Evolutionary conservation across 208 protist genomes (phyloP), one percentile per base, ranked within the genome.

Genomic region (Porcisia hertigi): DNA sequence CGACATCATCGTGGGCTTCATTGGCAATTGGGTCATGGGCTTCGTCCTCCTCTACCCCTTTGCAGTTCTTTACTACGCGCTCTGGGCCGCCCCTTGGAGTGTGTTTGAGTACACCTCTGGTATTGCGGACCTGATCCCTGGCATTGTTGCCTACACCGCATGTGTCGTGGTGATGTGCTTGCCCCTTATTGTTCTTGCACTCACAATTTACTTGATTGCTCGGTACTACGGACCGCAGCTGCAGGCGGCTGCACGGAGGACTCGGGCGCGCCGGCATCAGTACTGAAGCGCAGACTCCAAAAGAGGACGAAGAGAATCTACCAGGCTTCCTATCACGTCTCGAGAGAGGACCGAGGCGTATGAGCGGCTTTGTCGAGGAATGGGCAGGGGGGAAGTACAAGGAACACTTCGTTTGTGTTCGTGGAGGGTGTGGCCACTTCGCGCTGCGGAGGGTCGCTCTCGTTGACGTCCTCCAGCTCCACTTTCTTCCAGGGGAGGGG

Each of bases 31-130:
- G 92, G n/a, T 96, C 63, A 9, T 95, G 2, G 83, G 82, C 18
- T 97, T 95, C 71, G 66, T 96, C 7, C 34, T 94, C 6, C 65
- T 97, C 75, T 96, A 96, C 80, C 92, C 91, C 14, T 96, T 97
- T 71, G 91, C 91, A 3, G 81, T 90, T 1, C 36, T 91, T 0
- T 97, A 96, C 79, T 97, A 96, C 83, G 90, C 92, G 7, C 59
- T 97, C 1, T 94, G 90, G 90, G 75, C 79, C 3, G 88, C 90
- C 0, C 94, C 94, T 25, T 87, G 83, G 83, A 91, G 85, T 58
- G 88, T 96, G 60, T 96, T 91, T 64, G 80, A 78, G 43, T 97
- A 96, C 84, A 90, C 71, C 6, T 90, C 89, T 47, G 89, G 90
- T 34, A 43, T 88, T 39, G 72, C 81, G 0, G 89, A 92, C 62